Evolutionary conservation across 352 stramenopile genomes (phyloP).

Genomic region (Phytophthora citricola): DNA sequence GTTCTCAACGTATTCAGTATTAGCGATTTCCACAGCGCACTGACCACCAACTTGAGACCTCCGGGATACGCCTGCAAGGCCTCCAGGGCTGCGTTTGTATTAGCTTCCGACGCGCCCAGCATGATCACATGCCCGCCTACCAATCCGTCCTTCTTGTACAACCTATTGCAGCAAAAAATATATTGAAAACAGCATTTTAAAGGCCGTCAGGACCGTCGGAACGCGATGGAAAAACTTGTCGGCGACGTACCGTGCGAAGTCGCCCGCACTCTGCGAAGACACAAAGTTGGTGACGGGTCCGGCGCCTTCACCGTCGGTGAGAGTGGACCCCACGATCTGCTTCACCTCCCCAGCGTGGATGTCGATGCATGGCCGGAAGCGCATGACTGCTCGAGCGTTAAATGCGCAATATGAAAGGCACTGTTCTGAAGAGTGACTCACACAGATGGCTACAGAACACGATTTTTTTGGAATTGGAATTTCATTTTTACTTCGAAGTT

Average conservation of each 20-base stretch:
- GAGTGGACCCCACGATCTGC: conserved; percentile 98
- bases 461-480: too few relatives aligned
- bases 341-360: conserved; percentile 98
- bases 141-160: conserved; percentile 94
- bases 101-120: conserved; percentile 93
- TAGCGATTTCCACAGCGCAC: background rate
- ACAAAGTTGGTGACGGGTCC: conserved; percentile 94
- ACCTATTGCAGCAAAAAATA: conserved; percentile 38
- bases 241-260: conserved; percentile 72
- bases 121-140: conserved; percentile 98
- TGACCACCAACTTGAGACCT: conserved; percentile 96
- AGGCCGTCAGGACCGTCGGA: conserved; percentile 2
- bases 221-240: background rate
- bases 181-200: conserved; percentile 2
- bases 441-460: conserved; percentile 2
- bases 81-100: conserved; percentile 89
- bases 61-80: conserved; percentile 91
- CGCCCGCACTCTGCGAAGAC: conserved; percentile 66
- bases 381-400: conserved; percentile 64
- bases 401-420: conserved; percentile 20
- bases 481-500: background rate
- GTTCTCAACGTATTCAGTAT: background rate
- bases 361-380: conserved; percentile 99
- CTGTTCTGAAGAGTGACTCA: conserved; percentile 18
- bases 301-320: conserved; percentile 84